A percentile compares a stretch with the other conserved stretches of the same genome.
Conservation (phyloP, 805 yeast genomes). For the Saccharomycopsis amapae region DNA sequence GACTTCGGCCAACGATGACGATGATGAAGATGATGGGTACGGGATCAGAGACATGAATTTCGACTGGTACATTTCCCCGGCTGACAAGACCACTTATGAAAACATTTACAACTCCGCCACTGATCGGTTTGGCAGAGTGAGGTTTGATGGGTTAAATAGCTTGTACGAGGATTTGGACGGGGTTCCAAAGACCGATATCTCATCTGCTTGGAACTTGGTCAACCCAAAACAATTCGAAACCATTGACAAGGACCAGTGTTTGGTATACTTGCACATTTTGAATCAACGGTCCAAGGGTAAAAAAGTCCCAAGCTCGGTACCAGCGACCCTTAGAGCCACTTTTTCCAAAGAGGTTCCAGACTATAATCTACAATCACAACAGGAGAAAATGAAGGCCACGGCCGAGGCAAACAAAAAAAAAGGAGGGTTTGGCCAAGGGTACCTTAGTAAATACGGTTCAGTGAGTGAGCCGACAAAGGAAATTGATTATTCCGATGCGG, state of each 20-base stretch:
- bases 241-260: constrained; percentile 87
- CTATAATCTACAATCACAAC: constrained; percentile 53
- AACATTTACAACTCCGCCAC: constrained; percentile 65
- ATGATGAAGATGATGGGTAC: constrained; percentile 57
- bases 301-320: constrained; percentile 90
- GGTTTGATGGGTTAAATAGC: constrained; percentile 62
- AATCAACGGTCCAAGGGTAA: constrained; percentile 78
- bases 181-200: constrained; percentile 78
- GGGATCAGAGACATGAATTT: constrained; percentile 57
- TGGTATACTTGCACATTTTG: constrained; percentile 83
- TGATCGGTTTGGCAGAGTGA: constrained; percentile 74
- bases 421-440: constrained; percentile 44
- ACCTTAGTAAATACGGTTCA: constrained; percentile 50
- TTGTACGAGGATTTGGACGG: constrained; percentile 61
- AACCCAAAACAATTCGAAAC: constrained; percentile 84
- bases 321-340: constrained; percentile 84
- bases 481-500: constrained; percentile 27
- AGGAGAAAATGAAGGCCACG: constrained; percentile 20
- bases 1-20: constrained; percentile 32
- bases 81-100: constrained; percentile 73
- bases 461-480: constrained; percentile 8
- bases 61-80: constrained; percentile 95
- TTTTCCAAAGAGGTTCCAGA: constrained; percentile 80
- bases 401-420: constrained; percentile 22
- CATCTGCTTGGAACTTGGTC: constrained; percentile 91